These are phyloP conservation scores for Perkinsus marinus DNA, from an alignment of 169 alveolate genomes.

Conservation along the genomic window DNA sequence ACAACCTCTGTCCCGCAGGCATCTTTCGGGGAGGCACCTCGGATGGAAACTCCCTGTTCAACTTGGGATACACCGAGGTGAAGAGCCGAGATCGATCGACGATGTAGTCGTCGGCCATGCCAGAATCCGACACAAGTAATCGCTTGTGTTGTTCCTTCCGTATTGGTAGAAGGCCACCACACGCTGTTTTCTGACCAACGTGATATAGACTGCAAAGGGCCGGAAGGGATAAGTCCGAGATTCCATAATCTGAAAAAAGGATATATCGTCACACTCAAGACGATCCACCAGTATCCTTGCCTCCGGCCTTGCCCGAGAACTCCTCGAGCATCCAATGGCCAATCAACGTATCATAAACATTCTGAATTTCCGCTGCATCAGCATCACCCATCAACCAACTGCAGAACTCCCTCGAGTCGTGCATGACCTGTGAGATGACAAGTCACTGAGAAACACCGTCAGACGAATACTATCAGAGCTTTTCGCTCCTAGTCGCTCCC, in stretches of 20 bases:
- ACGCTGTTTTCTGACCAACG: background rate
- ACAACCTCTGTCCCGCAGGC: background rate
- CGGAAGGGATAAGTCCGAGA: background rate
- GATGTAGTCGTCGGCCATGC: background rate
- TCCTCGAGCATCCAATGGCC: background rate
- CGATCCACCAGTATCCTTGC: background rate
- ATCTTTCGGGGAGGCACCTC: background rate
- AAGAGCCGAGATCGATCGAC: background rate
- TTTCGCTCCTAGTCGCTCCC: too few species aligned
- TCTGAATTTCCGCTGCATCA: background rate
- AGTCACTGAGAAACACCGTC: background rate
- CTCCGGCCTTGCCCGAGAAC: background rate
- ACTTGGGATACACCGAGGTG: background rate
- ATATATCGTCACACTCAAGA: background rate
- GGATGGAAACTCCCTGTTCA: background rate
- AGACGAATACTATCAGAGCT: too few species aligned
- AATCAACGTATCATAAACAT: background rate
- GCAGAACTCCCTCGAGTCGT: background rate
- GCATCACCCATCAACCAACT: background rate
- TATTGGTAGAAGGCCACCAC: background rate
- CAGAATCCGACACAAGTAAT: background rate
- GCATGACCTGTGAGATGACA: background rate
- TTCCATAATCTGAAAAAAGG: background rate
- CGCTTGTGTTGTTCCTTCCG: background rate
- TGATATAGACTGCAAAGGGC: background rate